phyloP scores from a whole-genome alignment of 805 yeast species.

The Komagataella ulmi region DNA sequence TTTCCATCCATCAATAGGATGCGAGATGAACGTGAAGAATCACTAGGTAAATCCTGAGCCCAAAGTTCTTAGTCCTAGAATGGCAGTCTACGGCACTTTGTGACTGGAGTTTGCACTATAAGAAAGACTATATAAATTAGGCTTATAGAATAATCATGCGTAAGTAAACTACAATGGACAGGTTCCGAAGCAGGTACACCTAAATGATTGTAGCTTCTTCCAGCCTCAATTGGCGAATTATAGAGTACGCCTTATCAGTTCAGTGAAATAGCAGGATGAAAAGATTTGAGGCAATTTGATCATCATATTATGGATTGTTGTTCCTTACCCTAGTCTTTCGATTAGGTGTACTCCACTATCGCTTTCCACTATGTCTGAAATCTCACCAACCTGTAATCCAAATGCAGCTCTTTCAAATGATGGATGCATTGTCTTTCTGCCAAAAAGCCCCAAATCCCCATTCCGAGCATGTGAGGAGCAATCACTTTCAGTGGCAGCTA shows the following conservation, averaged over 20 bases:
- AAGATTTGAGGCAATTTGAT: neutral
- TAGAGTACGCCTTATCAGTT: too few species aligned
- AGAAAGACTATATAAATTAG: too few species aligned
- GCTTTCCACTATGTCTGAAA: conserved; percentile 73
- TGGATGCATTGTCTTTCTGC: conserved; percentile 91
- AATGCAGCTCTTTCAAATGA: conserved; percentile 83
- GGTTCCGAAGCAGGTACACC: too few species aligned
- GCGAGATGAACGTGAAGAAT: too few species aligned
- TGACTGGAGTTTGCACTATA: too few species aligned
- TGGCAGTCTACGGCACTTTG: neutral
- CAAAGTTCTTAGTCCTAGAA: neutral
- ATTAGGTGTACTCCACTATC: conserved; percentile 87
- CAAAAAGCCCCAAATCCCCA: conserved; percentile 88
- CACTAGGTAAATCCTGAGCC: too few species aligned
- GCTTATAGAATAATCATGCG: too few species aligned
- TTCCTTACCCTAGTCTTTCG: conserved; percentile 58
- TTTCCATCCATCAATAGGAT: neutral
- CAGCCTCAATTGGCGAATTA: too few species aligned
- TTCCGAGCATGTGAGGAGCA: conserved; percentile 77
- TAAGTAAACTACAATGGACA: too few species aligned
- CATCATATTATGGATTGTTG: neutral
- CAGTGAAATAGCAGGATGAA: neutral
- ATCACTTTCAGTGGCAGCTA: conserved; percentile 79
- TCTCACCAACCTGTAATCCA: conserved; percentile 67
- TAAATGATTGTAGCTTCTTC: too few species aligned